Evolutionary conservation across 306 rosid species (phyloP), one percentile per base, ranked within the genome.

Genomic region (apple (Malus domestica)): DNA sequence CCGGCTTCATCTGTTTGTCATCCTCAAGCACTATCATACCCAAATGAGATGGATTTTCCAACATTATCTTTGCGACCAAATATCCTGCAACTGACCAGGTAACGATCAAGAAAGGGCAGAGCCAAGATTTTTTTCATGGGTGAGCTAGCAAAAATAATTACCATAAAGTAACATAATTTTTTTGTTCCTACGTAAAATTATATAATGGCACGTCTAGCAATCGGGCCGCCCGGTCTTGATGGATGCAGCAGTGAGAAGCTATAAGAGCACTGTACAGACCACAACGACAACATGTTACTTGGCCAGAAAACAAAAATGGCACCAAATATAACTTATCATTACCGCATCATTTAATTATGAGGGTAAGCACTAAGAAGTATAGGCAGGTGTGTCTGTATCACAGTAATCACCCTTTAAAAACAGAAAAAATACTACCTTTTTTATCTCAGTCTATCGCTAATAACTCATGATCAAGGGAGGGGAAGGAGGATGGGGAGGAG

Each of bases 1-100:
- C 13, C 27, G 97, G 90, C 77, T 82, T 85, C 77, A 85, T 80
- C 44, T 57, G 88, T 64, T 76, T 90, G 84, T 88, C 93, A 80
- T 92, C 97, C 81, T 92, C 93, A 0, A 89, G 81, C 12, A 89
- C 77, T 58, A 89, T 27, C 80, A 92, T 87, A 4, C 96, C 96
- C 58, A 89, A 33, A 83, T 78, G 96, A 67, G 96, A 87, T 4
- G 97, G 95, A 66, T 92, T 91, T 76, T 92, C 93, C 23, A 92
- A 67, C 96, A 88, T 78, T 91, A 87, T 88, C 84, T 86, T 92
- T 15, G 97, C 96, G 54, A 83, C 87, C 85, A 92, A 75, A 82
- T 92, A 90, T 63, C 93, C 90, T 22, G 96, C 90, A 78, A 89
- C 68, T 40, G 96, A 92, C 93, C 96, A 92, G 8, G 97, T 6